Conservation (phyloP, 495 filamentous ascomycete species). For the Trichoderma asperelloides region DNA sequence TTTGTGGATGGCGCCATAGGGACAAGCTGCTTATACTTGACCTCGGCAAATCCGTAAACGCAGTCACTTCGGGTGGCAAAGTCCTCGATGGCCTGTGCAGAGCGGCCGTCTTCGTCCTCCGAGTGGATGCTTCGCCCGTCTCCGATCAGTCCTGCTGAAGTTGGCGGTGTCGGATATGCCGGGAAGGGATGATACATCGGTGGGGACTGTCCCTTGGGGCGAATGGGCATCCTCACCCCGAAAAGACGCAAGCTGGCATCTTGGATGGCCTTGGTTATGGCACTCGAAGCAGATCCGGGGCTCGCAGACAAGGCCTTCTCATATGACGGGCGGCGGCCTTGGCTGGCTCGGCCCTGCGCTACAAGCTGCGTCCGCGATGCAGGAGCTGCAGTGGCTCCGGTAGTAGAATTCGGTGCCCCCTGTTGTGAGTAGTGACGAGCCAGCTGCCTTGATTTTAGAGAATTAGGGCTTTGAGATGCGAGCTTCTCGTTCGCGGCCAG, state of each 20-base stretch:
- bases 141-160: slow-evolving; percentile 47
- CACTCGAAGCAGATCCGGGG: slow-evolving; percentile 72
- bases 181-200: slow-evolving; percentile 78
- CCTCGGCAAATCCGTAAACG: slow-evolving; percentile 92
- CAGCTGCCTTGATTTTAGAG: slow-evolving; percentile 38
- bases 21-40: slow-evolving; percentile 94
- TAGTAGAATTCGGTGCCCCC: slow-evolving; percentile 45
- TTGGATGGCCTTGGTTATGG: slow-evolving; percentile 88
- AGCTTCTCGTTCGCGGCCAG: slow-evolving; percentile 55
- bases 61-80: slow-evolving; percentile 87
- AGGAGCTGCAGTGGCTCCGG: slow-evolving; percentile 49
- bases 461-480: slow-evolving; percentile 33
- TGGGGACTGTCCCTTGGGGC: slow-evolving; percentile 64
- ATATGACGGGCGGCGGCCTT: slow-evolving; percentile 60
- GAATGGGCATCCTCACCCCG: slow-evolving; percentile 57
- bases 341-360: slow-evolving; percentile 52
- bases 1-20: slow-evolving; percentile 73
- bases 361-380: slow-evolving; percentile 60
- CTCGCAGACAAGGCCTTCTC: slow-evolving; percentile 70
- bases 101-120: slow-evolving; percentile 71
- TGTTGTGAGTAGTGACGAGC: slow-evolving; percentile 54
- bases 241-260: slow-evolving; percentile 84
- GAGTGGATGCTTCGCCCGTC: slow-evolving; percentile 54
- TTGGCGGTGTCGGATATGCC: slow-evolving; percentile 61
- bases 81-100: slow-evolving; percentile 78